phyloP scores from a whole-genome alignment of 2,329 filamentous ascomycete species.

The Cordyceps pruinosa region DNA sequence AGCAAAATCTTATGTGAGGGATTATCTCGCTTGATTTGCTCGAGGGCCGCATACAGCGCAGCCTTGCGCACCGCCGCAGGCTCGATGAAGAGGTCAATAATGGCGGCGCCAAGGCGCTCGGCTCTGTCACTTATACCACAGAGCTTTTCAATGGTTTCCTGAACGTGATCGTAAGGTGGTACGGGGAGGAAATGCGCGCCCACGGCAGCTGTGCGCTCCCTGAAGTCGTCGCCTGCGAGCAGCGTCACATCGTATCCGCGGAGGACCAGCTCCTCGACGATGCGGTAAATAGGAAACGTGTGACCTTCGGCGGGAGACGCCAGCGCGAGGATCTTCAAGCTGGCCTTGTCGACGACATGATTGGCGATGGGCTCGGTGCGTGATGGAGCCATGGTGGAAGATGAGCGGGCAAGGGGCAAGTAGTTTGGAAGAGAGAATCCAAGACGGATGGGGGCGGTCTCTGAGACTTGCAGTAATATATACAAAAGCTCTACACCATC shows the following conservation, averaged over 20 bases:
- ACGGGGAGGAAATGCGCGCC: slow-evolving; percentile 31
- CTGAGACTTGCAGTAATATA: neutral
- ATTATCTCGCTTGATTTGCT: slow-evolving; percentile 25
- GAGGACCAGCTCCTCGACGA: slow-evolving; percentile 30
- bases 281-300: slow-evolving; percentile 23
- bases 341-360: neutral
- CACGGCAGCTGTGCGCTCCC: slow-evolving; percentile 26
- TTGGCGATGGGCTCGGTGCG: neutral
- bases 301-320: slow-evolving; percentile 25
- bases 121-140: slow-evolving; percentile 16
- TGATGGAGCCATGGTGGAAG: neutral
- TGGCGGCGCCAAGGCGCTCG: neutral
- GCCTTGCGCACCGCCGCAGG: slow-evolving; percentile 25
- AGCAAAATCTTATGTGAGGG: slow-evolving; percentile 34
- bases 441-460: no score
- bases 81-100: slow-evolving; percentile 23
- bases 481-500: no score
- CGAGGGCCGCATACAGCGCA: slow-evolving; percentile 21
- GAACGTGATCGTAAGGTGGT: slow-evolving; percentile 17
- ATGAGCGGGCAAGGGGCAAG: neutral
- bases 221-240: slow-evolving; percentile 31
- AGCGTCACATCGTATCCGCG: slow-evolving; percentile 37
- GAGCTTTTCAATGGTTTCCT: neutral
- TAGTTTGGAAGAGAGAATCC: neutral
- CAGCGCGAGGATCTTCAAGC: slow-evolving; percentile 2